phyloP scores from a whole-genome alignment of 108 stramenopile genomes.

The Cyclotella kingstonii region DNA sequence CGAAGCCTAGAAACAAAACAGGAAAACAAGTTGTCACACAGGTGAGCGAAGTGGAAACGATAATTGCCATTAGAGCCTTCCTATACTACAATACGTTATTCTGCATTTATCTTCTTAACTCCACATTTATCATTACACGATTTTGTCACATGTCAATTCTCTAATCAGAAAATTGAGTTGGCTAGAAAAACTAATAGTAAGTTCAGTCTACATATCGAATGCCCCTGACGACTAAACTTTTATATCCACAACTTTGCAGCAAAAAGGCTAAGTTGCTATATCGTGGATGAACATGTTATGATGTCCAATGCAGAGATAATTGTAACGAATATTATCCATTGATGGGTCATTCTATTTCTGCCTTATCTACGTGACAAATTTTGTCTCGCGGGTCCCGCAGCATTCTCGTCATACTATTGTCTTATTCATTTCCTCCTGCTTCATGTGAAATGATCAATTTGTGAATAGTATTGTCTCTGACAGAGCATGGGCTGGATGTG shows the following conservation, averaged over 20 bases:
- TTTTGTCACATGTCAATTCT: background rate
- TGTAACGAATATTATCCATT: no score
- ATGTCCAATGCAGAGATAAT: no score
- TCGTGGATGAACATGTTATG: no score
- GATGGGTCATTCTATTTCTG: no score
- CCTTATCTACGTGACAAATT: no score
- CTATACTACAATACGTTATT: background rate
- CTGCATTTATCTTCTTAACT: background rate
- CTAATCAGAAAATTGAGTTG: slow-evolving; percentile 29
- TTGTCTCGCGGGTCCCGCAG: background rate
- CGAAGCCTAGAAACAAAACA: slow-evolving; percentile 68
- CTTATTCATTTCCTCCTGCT: background rate
- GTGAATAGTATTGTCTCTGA: slow-evolving; percentile 74
- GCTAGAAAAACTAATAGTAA: slow-evolving; percentile 39
- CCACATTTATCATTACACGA: background rate
- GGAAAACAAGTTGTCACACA: slow-evolving; percentile 66
- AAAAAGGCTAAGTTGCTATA: no score
- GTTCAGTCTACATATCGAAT: background rate
- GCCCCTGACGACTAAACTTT: background rate
- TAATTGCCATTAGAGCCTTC: background rate
- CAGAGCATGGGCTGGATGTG: slow-evolving; percentile 69
- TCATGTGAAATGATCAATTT: background rate
- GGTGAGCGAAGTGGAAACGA: no score
- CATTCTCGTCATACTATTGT: background rate
- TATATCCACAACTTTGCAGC: background rate